Evolutionary conservation across 352 stramenopile genomes (phyloP), one percentile per base, ranked within the genome.

Genomic region (Phytophthora melonis): DNA sequence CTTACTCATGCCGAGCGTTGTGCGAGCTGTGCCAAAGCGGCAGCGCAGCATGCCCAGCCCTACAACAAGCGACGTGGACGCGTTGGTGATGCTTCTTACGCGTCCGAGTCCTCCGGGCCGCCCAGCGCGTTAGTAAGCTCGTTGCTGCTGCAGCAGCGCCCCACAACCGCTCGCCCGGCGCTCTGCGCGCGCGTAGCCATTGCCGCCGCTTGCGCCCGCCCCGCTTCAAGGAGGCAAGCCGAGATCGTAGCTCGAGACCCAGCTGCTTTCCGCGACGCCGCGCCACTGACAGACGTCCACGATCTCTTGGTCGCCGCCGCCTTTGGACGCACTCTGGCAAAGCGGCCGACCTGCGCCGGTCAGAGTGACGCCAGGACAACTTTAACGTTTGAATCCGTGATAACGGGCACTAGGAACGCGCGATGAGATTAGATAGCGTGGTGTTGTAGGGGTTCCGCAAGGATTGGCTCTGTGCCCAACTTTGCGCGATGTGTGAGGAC

Each of bases 181-280:
- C 23, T 25, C 23, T 25, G 23, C 58, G 23, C 49, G 56, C 63
- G 30, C 66, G 66, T 63, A 73, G 58, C 58, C 50, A 73, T 68
- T 58, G 66, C 58, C 21, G 41, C 41, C 14, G 41, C 18, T 21
- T 50, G 41, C n/a, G 30, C 41, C 19, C 41, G 21, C 30, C 60
- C 58, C 53, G 45, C 74, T 75, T 78, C 71, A 71, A 78, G 19
- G 47, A 68, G 41, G 41, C 41, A 50, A 23, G 18, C 1, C 41
- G 41, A 50, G 41, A n/a, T 50, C 41, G 41, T 21, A 50, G 41
- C 41, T 50, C 18, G 16, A 16, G 41, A 10, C 7, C 14, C 76
- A 75, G 69, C 58, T 81, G 77, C 58, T 81, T 81, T 81, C 49
- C 55, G 18, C 55, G 68, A 79, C 43, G 30, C 11, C 39, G 69